Evolutionary conservation across 805 yeast species (phyloP), one percentile per base, ranked within the genome.

Genomic region (Dipodascus albidus): DNA sequence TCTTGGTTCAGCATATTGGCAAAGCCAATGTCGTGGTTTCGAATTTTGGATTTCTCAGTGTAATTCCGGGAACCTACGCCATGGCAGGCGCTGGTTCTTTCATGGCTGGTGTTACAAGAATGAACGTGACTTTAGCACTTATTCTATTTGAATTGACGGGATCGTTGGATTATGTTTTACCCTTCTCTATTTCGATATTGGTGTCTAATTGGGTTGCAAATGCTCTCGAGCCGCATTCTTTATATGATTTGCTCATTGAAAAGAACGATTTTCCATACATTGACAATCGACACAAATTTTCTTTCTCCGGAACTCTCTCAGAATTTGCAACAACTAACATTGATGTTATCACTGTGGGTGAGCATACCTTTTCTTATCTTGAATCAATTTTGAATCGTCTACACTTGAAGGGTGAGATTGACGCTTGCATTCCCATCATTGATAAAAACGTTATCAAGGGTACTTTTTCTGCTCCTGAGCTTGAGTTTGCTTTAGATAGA

Each of bases 51-150:
- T 55, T 54, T 15, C 17, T 42, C 23, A 77, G 60, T 60, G 81
- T 93, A 33, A 87, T 89, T 9, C 93, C 97, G 0, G 99, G 98
- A 0, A 85, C 96, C 0, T 93, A 91, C 67, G 96, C 99, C 0
- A 85, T 91, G 58, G 71, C 93, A 24, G 99, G 99, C 2, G 97
- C 99, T 0, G 98, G 91, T 0, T 96, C 97, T 2, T 85, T 96
- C 0, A 74, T 93, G 48, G 82, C 95, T 66, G 99, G 99, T 2
- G 91, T 93, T 35, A 93, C 97, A 23, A 90, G 91, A 63, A 72
- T 93, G 56, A 87, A 96, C 0, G 83, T 93, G 8, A 83, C 98
- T 0, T 97, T 91, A 20, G 98, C 90, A 1, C 87, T 93, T 15
- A 85, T 95, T 47, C 89, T 93, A 95, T 87, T 89, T 69, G 83